Evolutionary conservation across 2,329 filamentous ascomycete genomes (phyloP).

Genomic region (Triangularia setosa): DNA sequence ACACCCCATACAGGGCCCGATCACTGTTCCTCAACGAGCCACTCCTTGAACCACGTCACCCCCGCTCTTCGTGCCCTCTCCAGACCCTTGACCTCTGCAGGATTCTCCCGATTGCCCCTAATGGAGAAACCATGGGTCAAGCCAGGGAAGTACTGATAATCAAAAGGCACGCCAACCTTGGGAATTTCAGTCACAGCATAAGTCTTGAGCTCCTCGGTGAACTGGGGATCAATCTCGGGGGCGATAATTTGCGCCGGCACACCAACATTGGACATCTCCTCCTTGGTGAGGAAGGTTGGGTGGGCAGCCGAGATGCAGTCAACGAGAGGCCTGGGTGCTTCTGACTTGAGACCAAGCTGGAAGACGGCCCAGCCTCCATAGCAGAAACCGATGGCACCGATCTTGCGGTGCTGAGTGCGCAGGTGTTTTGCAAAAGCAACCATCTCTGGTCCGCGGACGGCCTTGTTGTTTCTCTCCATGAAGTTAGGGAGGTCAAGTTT

Average conservation of each 20-base stretch:
- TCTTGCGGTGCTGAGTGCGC: constrained; percentile 29
- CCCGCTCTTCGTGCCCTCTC: constrained; percentile 44
- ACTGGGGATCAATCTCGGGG: constrained; percentile 43
- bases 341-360: constrained; percentile 37
- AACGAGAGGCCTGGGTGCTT: constrained; percentile 35
- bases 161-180: constrained; percentile 38
- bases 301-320: constrained; percentile 45
- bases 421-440: constrained; percentile 36
- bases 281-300: constrained; percentile 39
- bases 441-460: constrained; percentile 38
- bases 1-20: too few relatives aligned
- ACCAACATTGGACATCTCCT: constrained; percentile 42
- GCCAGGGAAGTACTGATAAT: constrained; percentile 50
- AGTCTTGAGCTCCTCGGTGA: constrained; percentile 43
- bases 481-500: constrained; percentile 38
- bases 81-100: constrained; percentile 42
- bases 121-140: constrained; percentile 44
- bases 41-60: constrained; percentile 41
- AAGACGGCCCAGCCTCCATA: constrained; percentile 50
- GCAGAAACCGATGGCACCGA: constrained; percentile 47
- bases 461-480: constrained; percentile 34
- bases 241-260: constrained; percentile 51
- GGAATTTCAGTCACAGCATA: constrained; percentile 38
- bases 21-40: constrained; percentile 10
- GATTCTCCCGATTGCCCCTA: constrained; percentile 38